Evolutionary conservation across 2,329 filamentous ascomycete species (phyloP), one percentile per base, ranked within the genome.

Genomic region (Colletotrichum aenigma): DNA sequence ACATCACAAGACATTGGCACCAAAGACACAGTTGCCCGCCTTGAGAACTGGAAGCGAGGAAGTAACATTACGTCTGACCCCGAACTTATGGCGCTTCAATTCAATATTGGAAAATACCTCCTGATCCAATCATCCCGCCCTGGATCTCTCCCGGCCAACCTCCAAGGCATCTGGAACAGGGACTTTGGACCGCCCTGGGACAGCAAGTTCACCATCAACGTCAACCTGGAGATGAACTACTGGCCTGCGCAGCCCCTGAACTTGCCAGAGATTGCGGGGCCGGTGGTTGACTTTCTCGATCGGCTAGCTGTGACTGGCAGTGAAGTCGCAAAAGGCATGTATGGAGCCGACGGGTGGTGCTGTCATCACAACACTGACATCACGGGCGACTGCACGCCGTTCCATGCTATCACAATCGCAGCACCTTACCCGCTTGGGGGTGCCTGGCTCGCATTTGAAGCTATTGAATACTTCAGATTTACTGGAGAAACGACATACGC

Each of bases 181-280:
- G 81, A 82, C 7, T 87, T 86, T 70, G 78, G 82, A 12, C 85
- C 85, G 7, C 80, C 85, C 0, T 89, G 88, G 88, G 87, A 87
- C 5, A 85, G 83, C 28, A 89, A 87, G 75, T 88, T 85, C 71
- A 89, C 88, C 1, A 87, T 89, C 77, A 89, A 89, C 76, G 88
- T 89, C 79, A 90, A 89, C 56, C 81, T 85, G 0, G 84, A 90
- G 78, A 90, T 90, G 88, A 89, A 89, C 76, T 90, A 90, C 78
- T 90, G 88, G 88, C 83, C 81, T 0, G 85, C 86, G 60, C 52
- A 52, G 26, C 48, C 32, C 4, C 56, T 74, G 7, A 43, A 78
- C 36, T 76, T 82, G 2, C 77, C 78, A 7, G 84, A 86, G 60
- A 83, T 83, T 13, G 82, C 85, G 38, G 70, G 80, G 16, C 85